These are phyloP conservation scores for Pseudogymnoascus destructans DNA, from an alignment of 2,329 filamentous ascomycete genomes.

Conservation along the genomic window DNA sequence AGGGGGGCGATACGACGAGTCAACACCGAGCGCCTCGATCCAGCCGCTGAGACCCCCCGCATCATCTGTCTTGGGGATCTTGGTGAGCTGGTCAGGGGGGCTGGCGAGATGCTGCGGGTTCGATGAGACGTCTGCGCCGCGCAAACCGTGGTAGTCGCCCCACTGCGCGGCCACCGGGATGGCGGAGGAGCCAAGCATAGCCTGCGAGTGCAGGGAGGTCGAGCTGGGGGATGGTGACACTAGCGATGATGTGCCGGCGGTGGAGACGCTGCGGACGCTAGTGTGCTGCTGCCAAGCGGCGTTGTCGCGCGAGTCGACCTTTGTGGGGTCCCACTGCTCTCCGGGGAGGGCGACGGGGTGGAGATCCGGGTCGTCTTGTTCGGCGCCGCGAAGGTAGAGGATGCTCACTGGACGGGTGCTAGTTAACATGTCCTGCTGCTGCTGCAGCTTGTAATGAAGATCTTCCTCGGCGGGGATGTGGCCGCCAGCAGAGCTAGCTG, in stretches of 20 bases:
- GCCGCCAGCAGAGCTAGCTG: conserved; percentile 48
- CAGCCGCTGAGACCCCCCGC: conserved; percentile 60
- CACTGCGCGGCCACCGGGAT: conserved; percentile 34
- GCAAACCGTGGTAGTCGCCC: conserved; percentile 41
- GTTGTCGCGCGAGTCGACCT: conserved; percentile 29
- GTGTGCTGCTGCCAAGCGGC: conserved; percentile 30
- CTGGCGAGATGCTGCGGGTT: conserved; percentile 31
- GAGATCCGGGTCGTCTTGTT: conserved; percentile 65
- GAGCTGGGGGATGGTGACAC: conserved; percentile 56
- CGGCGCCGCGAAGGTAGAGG: conserved; percentile 63
- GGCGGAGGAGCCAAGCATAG: conserved; percentile 27
- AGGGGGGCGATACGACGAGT: conserved; percentile 70
- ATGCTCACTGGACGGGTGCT: conserved; percentile 69
- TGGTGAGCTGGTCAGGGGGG: conserved; percentile 40
- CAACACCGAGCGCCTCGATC: conserved; percentile 89
- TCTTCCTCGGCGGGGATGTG: conserved; percentile 56
- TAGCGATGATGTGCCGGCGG: conserved; percentile 43
- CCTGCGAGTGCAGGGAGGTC: conserved; percentile 46
- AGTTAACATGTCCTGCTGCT: conserved; percentile 77
- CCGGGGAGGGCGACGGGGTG: conserved; percentile 63
- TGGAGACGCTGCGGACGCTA: conserved; percentile 44
- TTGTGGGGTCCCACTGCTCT: conserved; percentile 45
- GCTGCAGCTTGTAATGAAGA: conserved; percentile 63
- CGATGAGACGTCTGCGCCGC: conserved; percentile 34
- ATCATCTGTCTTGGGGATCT: conserved; percentile 43